Evolutionary conservation across 2,329 filamentous ascomycete species (phyloP), one percentile per base, ranked within the genome.

Genomic region (Sporothrix variecibatus): DNA sequence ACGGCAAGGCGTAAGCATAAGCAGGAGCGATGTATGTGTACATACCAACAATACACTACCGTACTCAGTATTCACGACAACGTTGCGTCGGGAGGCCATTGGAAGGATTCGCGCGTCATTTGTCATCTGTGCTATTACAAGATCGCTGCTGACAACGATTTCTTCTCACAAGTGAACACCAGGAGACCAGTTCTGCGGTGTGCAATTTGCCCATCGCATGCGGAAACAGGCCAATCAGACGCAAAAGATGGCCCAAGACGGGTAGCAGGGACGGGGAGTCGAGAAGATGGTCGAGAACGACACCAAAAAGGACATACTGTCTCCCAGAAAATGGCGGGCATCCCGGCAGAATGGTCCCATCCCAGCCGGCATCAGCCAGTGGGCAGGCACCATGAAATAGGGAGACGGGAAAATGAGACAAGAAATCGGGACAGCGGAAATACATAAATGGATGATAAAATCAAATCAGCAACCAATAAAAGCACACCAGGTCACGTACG

Each of bases 101-200:
- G 26, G 58, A 62, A 62, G 31, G 58, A 62, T 31, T 31, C 15
- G 58, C 34, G 40, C 43, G 40, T 38, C 67, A 56, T 69, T 69
- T 69, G 67, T 69, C 67, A 69, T 69, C 67, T 51, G 67, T 53
- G 67, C 46, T 69, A 69, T 69, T 51, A 34, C 17, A 20, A 69
- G 67, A 69, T 53, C 17, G 28, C 64, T 56, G 67, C 67, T 69
- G 67, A 69, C 67, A 53, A 69, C 34, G 56, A 26, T 56, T 26
- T 20, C 23, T 15, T 17, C 5, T 34, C 34, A 34, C 34, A 34
- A 34, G 34, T 34, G 34, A 5, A 34, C 34, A n/a, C n/a, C n/a
- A n/a, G 34, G 34, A 34, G 34, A 2, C 46, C 17, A n/a, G 46
- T 28, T 28, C 51, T 26, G 51, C 8, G n/a, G 51, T 56, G 51